Evolutionary conservation across 1,284 basidiomycete species (phyloP).

Genomic region (Pseudomicrostroma phylloplanum): DNA sequence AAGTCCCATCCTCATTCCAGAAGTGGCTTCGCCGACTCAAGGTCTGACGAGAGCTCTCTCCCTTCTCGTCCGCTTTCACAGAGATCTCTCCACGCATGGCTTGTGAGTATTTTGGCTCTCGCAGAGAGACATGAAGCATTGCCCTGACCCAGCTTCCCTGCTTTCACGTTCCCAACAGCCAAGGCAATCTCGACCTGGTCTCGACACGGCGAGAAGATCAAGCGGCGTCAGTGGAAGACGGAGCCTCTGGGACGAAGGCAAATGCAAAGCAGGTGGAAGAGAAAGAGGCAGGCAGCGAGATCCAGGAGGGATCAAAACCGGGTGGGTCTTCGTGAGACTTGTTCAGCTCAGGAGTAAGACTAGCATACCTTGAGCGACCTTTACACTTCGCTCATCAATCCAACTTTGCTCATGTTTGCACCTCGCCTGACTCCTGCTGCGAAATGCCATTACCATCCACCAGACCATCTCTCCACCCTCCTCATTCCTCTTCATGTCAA

Average conservation of each 20-base stretch:
- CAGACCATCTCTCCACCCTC: background rate
- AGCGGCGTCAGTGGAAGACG: too few species aligned
- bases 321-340: background rate
- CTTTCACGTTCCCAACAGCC: background rate
- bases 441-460: background rate
- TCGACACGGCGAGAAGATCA: background rate
- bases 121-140: background rate
- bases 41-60: background rate
- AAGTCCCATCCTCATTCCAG: background rate
- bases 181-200: background rate
- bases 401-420: background rate
- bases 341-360: too few species aligned
- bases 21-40: background rate
- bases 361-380: too few species aligned
- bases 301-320: background rate
- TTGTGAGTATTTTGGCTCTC: background rate
- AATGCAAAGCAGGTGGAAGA: background rate
- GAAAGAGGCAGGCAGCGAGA: background rate
- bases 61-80: background rate
- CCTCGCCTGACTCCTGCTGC: background rate
- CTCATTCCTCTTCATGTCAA: slow-evolving; percentile 12
- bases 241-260: background rate
- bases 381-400: too few species aligned
- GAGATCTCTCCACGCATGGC: slow-evolving; percentile 6
- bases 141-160: background rate